Percentiles rank a stretch among this genome's conserved stretches.
phyloP scores from a whole-genome alignment of 2,329 filamentous ascomycete species.

The Colletotrichum horii region DNA sequence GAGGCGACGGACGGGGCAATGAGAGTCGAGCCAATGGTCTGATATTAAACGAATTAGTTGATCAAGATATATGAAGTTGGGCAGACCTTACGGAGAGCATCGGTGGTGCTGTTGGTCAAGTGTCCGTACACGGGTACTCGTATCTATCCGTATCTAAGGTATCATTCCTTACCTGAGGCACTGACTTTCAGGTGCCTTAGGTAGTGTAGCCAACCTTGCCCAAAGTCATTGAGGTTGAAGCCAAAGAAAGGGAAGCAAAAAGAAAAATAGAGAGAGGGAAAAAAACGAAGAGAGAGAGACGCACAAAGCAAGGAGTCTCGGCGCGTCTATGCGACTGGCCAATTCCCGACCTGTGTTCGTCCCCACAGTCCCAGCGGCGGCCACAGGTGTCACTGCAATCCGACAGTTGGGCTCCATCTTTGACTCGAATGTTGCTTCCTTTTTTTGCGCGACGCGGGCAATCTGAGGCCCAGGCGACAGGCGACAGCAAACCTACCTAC shows the following conservation, averaged over 20 bases:
- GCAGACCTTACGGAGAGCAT: neutral
- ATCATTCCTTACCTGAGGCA: neutral
- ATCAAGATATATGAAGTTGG: neutral
- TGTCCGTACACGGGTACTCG: neutral
- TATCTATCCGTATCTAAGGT: neutral
- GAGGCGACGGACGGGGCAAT: neutral
- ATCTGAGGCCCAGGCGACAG: neutral
- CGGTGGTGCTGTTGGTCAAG: neutral
- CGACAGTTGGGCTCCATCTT: neutral
- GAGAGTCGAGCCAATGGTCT: neutral
- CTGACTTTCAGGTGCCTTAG: neutral
- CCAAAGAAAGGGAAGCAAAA: neutral
- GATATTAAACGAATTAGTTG: neutral
- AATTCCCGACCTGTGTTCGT: neutral
- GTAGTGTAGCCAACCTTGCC: neutral
- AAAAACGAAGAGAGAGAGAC: neutral
- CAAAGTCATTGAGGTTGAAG: neutral
- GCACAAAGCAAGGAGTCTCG: neutral
- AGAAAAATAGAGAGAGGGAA: neutral
- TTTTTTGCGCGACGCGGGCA: neutral
- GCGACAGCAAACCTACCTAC: neutral
- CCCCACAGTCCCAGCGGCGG: neutral
- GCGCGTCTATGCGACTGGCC: neutral
- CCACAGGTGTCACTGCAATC: conserved; percentile 2
- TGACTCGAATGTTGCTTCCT: neutral